A percentile compares a stretch with the other conserved stretches of the same genome.
phyloP scores from a whole-genome alignment of 2,329 filamentous ascomycete species.

The Albophoma yamanashiensis region DNA sequence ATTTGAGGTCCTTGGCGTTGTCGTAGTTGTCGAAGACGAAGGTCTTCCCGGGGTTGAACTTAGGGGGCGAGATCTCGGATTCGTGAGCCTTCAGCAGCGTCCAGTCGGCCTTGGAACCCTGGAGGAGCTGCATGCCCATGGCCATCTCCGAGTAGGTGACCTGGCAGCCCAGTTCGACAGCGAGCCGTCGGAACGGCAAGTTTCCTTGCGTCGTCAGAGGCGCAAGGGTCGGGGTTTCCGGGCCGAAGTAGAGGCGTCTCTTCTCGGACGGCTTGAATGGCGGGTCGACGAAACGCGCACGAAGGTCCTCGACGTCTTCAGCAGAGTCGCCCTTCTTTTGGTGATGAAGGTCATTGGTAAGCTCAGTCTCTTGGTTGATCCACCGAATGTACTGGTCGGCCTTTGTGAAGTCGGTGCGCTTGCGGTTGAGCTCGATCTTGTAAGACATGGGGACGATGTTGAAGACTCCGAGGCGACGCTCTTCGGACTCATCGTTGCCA shows the following conservation, averaged over 20 bases:
- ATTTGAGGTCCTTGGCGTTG: conserved; percentile 71
- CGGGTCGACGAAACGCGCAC: conserved; percentile 74
- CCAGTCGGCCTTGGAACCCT: conserved; percentile 89
- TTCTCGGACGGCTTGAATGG: conserved; percentile 90
- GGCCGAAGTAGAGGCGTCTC: conserved; percentile 83
- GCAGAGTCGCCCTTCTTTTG: conserved; percentile 29
- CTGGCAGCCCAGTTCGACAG: conserved; percentile 79
- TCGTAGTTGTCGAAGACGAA: conserved; percentile 67
- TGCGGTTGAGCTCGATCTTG: conserved; percentile 67
- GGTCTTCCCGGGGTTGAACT: conserved; percentile 40
- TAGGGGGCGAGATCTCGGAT: conserved; percentile 65
- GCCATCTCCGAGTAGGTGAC: conserved; percentile 99
- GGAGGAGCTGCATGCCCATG: conserved; percentile 77
- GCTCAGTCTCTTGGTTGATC: conserved; percentile 53
- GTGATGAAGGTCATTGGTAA: conserved; percentile 28
- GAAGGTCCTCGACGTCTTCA: conserved; percentile 52
- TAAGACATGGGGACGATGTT: conserved; percentile 61
- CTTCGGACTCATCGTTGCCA: conserved; percentile 20
- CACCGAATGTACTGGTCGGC: conserved; percentile 69
- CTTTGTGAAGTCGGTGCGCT: conserved; percentile 57
- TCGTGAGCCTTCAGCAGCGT: conserved; percentile 87
- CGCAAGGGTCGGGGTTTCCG: conserved; percentile 86
- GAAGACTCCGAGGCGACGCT: conserved; percentile 54
- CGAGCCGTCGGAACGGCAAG: conserved; percentile 84
- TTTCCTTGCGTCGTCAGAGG: conserved; percentile 96